phyloP scores from a whole-genome alignment of 495 filamentous ascomycete genomes.

The Hypoxylon crocopeplum region DNA sequence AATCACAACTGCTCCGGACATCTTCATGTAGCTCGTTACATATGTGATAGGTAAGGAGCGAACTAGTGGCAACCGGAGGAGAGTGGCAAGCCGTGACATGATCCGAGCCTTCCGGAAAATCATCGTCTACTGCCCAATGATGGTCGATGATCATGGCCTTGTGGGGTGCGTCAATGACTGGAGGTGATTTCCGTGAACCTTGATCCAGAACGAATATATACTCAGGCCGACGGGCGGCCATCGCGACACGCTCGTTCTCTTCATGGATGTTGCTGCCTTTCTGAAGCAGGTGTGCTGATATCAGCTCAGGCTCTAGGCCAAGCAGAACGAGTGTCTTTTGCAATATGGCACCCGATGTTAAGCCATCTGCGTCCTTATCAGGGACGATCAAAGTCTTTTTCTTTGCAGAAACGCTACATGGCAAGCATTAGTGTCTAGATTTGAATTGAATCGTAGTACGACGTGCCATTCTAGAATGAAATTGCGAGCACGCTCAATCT shows the following conservation, averaged over 20 bases:
- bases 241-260: conserved; percentile 51
- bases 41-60: conserved; percentile 63
- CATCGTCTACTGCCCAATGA: conserved; percentile 55
- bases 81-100: conserved; percentile 61
- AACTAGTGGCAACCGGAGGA: conserved; percentile 63
- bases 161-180: conserved; percentile 49
- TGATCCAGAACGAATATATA: conserved; percentile 68
- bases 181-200: conserved; percentile 57
- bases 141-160: conserved; percentile 65
- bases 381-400: conserved; percentile 58
- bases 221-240: conserved; percentile 52
- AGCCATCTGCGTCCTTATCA: conserved; percentile 68
- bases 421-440: conserved; percentile 1
- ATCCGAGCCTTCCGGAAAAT: conserved; percentile 57
- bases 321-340: conserved; percentile 59
- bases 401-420: conserved; percentile 31
- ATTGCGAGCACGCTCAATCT: conserved; percentile 53
- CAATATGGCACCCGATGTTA: conserved; percentile 64
- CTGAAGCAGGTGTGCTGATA: conserved; percentile 58
- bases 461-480: conserved; percentile 62
- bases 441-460: background rate
- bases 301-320: conserved; percentile 52
- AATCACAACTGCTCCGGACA: conserved; percentile 54
- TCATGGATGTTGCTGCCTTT: conserved; percentile 61
- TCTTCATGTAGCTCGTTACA: conserved; percentile 56